These are phyloP conservation scores for Tirmania nivea DNA, from an alignment of 495 filamentous ascomycete genomes.

Conservation along the genomic window DNA sequence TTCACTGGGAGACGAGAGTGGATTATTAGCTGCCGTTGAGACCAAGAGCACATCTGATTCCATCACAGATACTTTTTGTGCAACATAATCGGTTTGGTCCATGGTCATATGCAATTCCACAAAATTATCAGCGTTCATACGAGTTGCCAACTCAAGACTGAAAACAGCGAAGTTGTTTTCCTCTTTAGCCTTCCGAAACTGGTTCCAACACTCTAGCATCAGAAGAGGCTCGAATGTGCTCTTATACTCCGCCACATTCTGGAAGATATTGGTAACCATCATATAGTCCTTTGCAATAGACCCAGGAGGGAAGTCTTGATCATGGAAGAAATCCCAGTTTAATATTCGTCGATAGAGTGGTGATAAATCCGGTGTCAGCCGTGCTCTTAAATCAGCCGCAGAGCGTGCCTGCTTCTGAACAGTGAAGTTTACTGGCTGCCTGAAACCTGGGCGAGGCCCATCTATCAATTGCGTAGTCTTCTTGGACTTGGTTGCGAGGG, in stretches of 20 bases:
- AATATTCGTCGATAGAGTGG: conserved; percentile 66
- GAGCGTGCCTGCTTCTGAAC: background rate
- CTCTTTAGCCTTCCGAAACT: conserved; percentile 72
- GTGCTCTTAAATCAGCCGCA: conserved; percentile 58
- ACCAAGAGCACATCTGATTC: conserved; percentile 82
- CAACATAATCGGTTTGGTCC: conserved; percentile 40
- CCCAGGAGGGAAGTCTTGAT: conserved; percentile 59
- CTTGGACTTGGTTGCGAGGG: background rate
- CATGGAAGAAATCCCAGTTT: conserved; percentile 80
- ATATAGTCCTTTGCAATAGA: conserved; percentile 45
- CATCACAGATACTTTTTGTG: background rate
- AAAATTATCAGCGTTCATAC: conserved; percentile 76
- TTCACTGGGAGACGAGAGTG: conserved; percentile 32
- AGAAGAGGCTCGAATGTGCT: conserved; percentile 75
- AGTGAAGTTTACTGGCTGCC: background rate
- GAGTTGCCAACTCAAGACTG: conserved; percentile 63
- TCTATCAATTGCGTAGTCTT: background rate
- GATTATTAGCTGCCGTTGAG: conserved; percentile 46
- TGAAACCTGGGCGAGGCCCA: background rate
- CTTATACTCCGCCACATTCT: conserved; percentile 56
- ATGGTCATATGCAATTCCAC: conserved; percentile 74
- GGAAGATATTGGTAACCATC: conserved; percentile 53
- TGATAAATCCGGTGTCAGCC: conserved; percentile 73
- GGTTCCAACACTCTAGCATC: conserved; percentile 86
- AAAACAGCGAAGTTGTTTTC: conserved; percentile 58